These are phyloP conservation scores for Cryptococcus deneoformans DNA, from an alignment of 1,284 basidiomycete species.

Conservation along the genomic window DNA sequence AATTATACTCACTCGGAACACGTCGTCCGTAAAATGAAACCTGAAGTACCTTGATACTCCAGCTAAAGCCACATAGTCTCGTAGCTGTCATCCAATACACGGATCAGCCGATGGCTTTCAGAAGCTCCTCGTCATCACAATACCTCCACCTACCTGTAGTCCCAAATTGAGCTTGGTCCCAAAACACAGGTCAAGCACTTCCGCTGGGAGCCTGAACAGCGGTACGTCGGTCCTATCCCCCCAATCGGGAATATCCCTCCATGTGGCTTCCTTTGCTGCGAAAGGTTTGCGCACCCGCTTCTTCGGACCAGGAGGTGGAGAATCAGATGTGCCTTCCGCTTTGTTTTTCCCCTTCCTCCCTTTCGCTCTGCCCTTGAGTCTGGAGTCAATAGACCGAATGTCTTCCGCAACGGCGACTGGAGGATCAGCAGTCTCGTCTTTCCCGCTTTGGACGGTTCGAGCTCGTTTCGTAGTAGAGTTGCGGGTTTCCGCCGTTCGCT, in stretches of 20 bases:
- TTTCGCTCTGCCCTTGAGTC: too few species aligned
- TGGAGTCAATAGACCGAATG: too few species aligned
- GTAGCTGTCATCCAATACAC: constrained; percentile 7
- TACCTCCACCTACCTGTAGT: constrained; percentile 16
- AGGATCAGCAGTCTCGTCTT: too few species aligned
- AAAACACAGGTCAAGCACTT: constrained; percentile 26
- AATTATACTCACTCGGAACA: constrained; percentile 20
- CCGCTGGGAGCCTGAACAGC: constrained; percentile 17
- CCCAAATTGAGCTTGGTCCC: constrained; percentile 2
- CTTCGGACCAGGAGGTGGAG: not conserved
- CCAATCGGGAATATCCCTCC: constrained; percentile 32
- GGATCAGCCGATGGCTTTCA: not conserved
- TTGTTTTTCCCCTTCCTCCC: too few species aligned
- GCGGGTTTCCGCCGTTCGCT: too few species aligned
- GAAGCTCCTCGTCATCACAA: not conserved
- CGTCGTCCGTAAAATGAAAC: constrained; percentile 12
- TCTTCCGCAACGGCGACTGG: too few species aligned
- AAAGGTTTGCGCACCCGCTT: not conserved
- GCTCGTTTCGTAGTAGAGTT: too few species aligned
- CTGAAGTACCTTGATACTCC: constrained; percentile 25
- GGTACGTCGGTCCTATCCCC: constrained; percentile 16
- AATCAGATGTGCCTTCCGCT: too few species aligned
- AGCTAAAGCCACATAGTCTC: constrained; percentile 32
- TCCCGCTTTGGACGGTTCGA: too few species aligned
- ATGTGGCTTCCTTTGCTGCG: constrained; percentile 12